Evolutionary conservation across 1,284 basidiomycete genomes (phyloP).

Genomic region (Trichosporon ovoides): DNA sequence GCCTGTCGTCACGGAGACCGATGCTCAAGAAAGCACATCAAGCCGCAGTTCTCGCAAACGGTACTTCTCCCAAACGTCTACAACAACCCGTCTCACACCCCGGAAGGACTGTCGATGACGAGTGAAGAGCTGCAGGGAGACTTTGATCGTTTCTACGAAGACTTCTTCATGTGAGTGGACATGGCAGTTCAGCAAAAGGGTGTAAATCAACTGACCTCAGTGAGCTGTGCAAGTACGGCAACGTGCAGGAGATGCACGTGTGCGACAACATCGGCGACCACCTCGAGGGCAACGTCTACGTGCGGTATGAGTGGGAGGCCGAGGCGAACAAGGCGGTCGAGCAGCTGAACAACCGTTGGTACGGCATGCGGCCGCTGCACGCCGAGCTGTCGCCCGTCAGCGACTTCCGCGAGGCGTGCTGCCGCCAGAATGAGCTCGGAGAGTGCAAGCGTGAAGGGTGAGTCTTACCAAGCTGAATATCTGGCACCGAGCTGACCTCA

Average conservation of each 20-base stretch:
- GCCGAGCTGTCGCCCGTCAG: constrained; percentile 98
- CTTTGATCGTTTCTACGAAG: constrained; percentile 96
- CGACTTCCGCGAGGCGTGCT: constrained; percentile 98
- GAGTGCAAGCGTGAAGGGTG: constrained; percentile 87
- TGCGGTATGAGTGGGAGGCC: constrained; percentile 96
- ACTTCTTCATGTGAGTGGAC: constrained; percentile 64
- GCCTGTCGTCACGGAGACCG: constrained; percentile 49
- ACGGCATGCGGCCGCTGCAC: constrained; percentile 92
- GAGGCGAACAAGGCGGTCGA: constrained; percentile 93
- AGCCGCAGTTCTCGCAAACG: constrained; percentile 94
- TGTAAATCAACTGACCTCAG: constrained; percentile 16
- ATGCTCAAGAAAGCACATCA: constrained; percentile 79
- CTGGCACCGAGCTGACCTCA: constrained; percentile 41
- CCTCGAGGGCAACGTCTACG: constrained; percentile 97
- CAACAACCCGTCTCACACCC: constrained; percentile 89
- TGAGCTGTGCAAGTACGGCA: constrained; percentile 89
- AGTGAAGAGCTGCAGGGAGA: constrained; percentile 75
- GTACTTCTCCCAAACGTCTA: constrained; percentile 98
- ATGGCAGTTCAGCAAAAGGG: too few species aligned
- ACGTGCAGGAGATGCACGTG: constrained; percentile 92
- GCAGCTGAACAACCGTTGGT: constrained; percentile 93
- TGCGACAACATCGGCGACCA: constrained; percentile 99
- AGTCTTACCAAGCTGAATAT: constrained; percentile 21
- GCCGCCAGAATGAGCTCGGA: constrained; percentile 94
- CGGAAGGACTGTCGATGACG: constrained; percentile 66